These are phyloP conservation scores for Candida neerlandica DNA, from an alignment of 1,139 yeast genomes.

Conservation along the genomic window DNA sequence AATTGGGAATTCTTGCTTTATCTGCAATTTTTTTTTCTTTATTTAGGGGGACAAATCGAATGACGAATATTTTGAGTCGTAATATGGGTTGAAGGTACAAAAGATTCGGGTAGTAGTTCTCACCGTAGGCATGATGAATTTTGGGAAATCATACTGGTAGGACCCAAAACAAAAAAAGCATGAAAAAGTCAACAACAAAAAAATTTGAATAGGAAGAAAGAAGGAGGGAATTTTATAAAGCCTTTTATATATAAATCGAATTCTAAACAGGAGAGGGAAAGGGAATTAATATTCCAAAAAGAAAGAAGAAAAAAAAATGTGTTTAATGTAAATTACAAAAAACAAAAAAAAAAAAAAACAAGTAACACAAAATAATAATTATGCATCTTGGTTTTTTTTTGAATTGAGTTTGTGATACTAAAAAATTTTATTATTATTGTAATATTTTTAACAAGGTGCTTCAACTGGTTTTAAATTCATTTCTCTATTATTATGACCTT, in stretches of 20 bases:
- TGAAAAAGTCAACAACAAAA: not conserved
- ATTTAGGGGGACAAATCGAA: not conserved
- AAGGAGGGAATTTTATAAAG: not conserved
- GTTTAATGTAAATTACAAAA: constrained; percentile 3
- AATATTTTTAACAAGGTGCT: constrained; percentile 1
- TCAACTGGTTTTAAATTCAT: not conserved
- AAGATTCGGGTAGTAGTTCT: not conserved
- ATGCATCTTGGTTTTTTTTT: constrained; percentile 3
- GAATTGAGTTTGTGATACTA: constrained; percentile 1
- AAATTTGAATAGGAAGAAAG: not conserved
- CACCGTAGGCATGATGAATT: not conserved
- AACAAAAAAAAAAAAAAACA: not conserved
- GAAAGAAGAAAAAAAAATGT: constrained; percentile 4
- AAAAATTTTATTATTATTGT: not conserved
- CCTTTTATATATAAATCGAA: not conserved
- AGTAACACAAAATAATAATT: not conserved
- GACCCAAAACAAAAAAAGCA: not conserved
- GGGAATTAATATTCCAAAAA: constrained; percentile 3
- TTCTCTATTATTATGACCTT: no score
- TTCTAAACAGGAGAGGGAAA: not conserved
- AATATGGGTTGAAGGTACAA: not conserved
- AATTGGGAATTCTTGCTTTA: not conserved
- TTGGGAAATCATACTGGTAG: not conserved
- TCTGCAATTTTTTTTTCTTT: not conserved
- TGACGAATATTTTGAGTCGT: not conserved